These are phyloP conservation scores for Lepiota venenata DNA, from an alignment of 768 basidiomycete species.

Conservation along the genomic window DNA sequence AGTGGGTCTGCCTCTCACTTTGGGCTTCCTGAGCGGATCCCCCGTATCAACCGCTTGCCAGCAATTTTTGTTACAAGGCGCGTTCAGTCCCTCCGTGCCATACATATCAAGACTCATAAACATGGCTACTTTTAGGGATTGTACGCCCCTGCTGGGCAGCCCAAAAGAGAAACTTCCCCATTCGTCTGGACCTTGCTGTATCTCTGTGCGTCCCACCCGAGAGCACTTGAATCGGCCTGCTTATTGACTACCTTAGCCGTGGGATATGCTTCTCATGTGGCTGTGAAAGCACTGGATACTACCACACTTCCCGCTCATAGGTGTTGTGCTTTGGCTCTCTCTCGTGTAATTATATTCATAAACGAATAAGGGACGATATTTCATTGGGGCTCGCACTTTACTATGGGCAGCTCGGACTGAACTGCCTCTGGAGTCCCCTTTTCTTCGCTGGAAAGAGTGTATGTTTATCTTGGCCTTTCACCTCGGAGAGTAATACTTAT, in stretches of 20 bases:
- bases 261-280: slow-evolving; percentile 67
- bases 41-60: slow-evolving; percentile 42
- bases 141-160: slow-evolving; percentile 45
- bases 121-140: no score
- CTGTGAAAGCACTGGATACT: slow-evolving; percentile 49
- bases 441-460: slow-evolving; percentile 56
- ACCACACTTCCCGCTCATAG: slow-evolving; percentile 35
- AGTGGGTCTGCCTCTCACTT: slow-evolving; percentile 53
- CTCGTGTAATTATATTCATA: not conserved
- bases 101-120: not conserved
- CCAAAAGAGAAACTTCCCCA: slow-evolving; percentile 52
- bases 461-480: slow-evolving; percentile 7
- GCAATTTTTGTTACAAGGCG: slow-evolving; percentile 60
- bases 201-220: slow-evolving; percentile 22
- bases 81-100: slow-evolving; percentile 12
- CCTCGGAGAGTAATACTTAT: not conserved
- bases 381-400: slow-evolving; percentile 51
- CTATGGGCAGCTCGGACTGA: slow-evolving; percentile 57
- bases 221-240: slow-evolving; percentile 2
- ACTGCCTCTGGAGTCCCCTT: slow-evolving; percentile 59
- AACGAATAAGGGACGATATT: slow-evolving; percentile 32
- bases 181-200: slow-evolving; percentile 56
- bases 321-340: slow-evolving; percentile 26
- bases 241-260: slow-evolving; percentile 33
- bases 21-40: slow-evolving; percentile 51